phyloP scores from a whole-genome alignment of 108 stramenopile genomes.

The Mayamaea pseudoterrestris region DNA sequence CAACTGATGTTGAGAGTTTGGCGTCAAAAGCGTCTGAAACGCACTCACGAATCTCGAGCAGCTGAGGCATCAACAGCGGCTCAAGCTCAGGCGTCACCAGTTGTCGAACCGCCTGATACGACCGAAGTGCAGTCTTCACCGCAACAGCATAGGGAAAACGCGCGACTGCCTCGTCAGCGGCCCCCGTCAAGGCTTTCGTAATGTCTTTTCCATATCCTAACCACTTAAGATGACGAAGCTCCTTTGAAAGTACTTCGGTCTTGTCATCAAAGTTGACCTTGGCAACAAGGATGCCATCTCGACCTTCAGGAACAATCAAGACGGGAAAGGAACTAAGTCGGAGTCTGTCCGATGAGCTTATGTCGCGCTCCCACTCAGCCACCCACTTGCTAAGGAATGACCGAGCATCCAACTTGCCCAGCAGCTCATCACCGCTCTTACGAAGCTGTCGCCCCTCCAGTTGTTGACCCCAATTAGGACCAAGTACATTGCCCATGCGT shows the following conservation, averaged over 20 bases:
- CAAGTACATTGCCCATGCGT: constrained; percentile 92
- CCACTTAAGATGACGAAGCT: constrained; percentile 93
- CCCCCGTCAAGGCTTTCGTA: constrained; percentile 48
- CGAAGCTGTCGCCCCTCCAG: constrained; percentile 89
- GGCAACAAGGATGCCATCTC: constrained; percentile 42
- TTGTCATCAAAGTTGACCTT: constrained; percentile 93
- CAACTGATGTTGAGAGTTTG: constrained; percentile 39
- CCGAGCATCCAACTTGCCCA: constrained; percentile 84
- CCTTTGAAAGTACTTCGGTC: constrained; percentile 82
- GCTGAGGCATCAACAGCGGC: constrained; percentile 64
- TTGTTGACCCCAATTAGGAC: constrained; percentile 91
- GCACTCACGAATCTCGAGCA: constrained; percentile 56
- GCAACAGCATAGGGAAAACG: constrained; percentile 78
- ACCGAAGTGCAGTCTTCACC: constrained; percentile 78
- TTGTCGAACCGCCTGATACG: constrained; percentile 62
- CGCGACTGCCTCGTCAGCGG: constrained; percentile 54
- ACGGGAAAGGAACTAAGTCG: constrained; percentile 64
- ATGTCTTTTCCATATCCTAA: constrained; percentile 81
- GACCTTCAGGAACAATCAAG: constrained; percentile 27
- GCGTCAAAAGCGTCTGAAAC: constrained; percentile 77
- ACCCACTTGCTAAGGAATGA: constrained; percentile 79
- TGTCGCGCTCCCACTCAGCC: constrained; percentile 67
- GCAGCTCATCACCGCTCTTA: constrained; percentile 84
- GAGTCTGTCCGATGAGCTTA: constrained; percentile 42
- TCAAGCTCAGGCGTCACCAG: constrained; percentile 63